Evolutionary conservation across 2,329 filamentous ascomycete species (phyloP), one percentile per base, ranked within the genome.

Genomic region (Aspergillus caelatus): DNA sequence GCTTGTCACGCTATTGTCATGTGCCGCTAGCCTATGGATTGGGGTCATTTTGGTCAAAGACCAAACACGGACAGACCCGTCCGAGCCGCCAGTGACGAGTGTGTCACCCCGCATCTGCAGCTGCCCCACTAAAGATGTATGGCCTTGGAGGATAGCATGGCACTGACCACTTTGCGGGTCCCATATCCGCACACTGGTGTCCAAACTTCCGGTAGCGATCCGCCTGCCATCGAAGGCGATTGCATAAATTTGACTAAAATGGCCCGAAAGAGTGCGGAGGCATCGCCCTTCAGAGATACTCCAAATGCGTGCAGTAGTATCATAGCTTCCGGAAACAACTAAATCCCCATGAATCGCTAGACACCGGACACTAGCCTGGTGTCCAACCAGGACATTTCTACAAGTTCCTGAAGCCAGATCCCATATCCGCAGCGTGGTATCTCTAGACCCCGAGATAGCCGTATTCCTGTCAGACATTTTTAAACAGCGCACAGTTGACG

Each of bases 191-290:
- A 99, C 94, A 71, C 94, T 97, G 4, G 95, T 99, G 79, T 99
- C 95, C 65, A 99, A 82, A 77, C 94, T 97, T 58, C 95, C 95
- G 11, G 95, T 99, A 41, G 96, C 94, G 62, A 99, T 94, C 67
- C 94, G 88, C 70, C 90, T 89, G 45, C 95, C 95, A 75, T 99
- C 95, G 78, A 98, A 99, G 1, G 95, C 95, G 75, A 99, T 96
- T 23, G 95, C 95, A 76, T 99, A 99, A 63, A 99, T 99, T 76
- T 99, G 95, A 75, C 94, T 98, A 80, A 97, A 99, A 79, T 99
- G 95, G 0, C 95, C 95, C 52, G 91, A 89, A 45, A 99, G 84
- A 0, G 93, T 97, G 69, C 94, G 90, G 60, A 98, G 82, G 77
- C 95, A 99, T 66, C 93, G 89, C 34, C 95, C 95, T 79, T 97